Evolutionary conservation across 179 eudicot species (phyloP), one percentile per base, ranked within the genome.

Genomic region (Sideroxylon spinosum): DNA sequence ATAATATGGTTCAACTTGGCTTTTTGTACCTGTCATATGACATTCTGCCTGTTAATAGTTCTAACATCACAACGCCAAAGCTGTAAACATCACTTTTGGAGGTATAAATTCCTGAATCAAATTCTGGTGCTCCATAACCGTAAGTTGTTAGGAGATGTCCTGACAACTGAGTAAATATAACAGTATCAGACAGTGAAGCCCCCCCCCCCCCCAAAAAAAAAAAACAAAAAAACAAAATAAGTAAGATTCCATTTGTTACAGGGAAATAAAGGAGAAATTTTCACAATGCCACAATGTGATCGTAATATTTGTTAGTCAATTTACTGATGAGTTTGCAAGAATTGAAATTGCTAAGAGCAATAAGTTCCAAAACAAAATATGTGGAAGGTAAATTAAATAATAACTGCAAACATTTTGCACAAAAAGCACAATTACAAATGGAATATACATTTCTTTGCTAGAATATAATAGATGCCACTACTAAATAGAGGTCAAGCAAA

Each of bases 41-140:
- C 87, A 80, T 87, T 83, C 97, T 89, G 85, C 98, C 98, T 1
- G 98, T 92, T 84, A 95, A 83, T 69, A 95, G 89, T 84, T 91
- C 95, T 76, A 91, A 64, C 92, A 89, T 88, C 79, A 91, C 92
- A 76, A 89, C 92, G 66, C 98, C 99, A 79, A 95, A 95, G 88
- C 99, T 95, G 81, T 90, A 95, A 74, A 95, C 97, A 77, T 95
- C 99, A 76, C 99, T 95, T 84, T 88, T 90, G 14, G 82, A 62
- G 71, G 92, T 93, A 85, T 90, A 95, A 19, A 90, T 83, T 76
- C 99, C 99, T 12, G 93, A 89, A 87, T 95, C 97, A 72, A 89
- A 93, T 84, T 95, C 99, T 22, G 99, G 99, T 73, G 99, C 98
- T 25, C 98, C 99, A 74, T 90, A 93, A 68, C 99, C 98, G 76